Percentiles rank a stretch among this genome's conserved stretches.
phyloP scores from a whole-genome alignment of 2,329 filamentous ascomycete genomes.

The Hymenoscyphus albidus region DNA sequence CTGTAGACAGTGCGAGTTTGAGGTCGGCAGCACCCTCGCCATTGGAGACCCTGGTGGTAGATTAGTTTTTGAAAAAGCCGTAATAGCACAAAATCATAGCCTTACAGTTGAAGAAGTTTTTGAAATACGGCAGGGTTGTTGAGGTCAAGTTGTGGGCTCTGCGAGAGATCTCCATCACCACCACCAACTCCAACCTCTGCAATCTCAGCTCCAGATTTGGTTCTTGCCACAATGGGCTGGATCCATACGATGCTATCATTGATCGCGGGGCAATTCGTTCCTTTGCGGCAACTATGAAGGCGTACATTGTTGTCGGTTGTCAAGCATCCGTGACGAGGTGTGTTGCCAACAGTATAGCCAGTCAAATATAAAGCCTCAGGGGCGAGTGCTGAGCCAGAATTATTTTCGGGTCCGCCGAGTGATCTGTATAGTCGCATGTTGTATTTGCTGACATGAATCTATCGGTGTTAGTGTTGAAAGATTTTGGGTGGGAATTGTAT shows the following conservation, averaged over 20 bases:
- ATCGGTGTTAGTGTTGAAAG: constrained; percentile 17
- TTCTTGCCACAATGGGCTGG: constrained; percentile 68
- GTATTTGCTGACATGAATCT: constrained; percentile 82
- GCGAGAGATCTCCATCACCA: constrained; percentile 70
- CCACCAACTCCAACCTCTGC: constrained; percentile 75
- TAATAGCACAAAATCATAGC: constrained; percentile 19
- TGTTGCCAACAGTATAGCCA: constrained; percentile 74
- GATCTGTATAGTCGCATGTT: constrained; percentile 69
- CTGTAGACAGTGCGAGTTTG: constrained; percentile 24
- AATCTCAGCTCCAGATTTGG: constrained; percentile 57
- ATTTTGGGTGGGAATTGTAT: constrained; percentile 10
- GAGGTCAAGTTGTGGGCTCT: constrained; percentile 62
- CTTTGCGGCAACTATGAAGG: constrained; percentile 83
- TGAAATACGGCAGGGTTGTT: constrained; percentile 45
- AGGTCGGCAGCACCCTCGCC: constrained; percentile 16
- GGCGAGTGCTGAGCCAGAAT: constrained; percentile 38
- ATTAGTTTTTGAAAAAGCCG: background rate
- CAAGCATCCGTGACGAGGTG: constrained; percentile 64
- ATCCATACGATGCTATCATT: constrained; percentile 65
- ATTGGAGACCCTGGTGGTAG: background rate
- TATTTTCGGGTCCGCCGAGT: constrained; percentile 45
- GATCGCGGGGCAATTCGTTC: constrained; percentile 53
- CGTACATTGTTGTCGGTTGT: constrained; percentile 59
- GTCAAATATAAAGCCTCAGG: constrained; percentile 64
- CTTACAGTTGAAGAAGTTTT: constrained; percentile 51